phyloP scores from a whole-genome alignment of 768 basidiomycete species.

The Panus rudis region DNA sequence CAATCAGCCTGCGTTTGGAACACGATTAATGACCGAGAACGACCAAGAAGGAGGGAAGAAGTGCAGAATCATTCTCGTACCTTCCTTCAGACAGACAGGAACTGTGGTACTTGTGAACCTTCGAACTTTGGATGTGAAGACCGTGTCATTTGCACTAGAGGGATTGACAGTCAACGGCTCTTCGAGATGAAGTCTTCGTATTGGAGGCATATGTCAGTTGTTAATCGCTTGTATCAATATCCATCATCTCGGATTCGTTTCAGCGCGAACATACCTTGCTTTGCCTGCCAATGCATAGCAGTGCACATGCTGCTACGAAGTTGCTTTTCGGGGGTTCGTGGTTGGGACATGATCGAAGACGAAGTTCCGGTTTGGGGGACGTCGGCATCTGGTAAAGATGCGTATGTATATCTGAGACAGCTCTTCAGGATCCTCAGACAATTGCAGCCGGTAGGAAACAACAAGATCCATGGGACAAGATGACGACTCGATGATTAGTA shows the following conservation, averaged over 20 bases:
- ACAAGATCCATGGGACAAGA: too few relatives aligned
- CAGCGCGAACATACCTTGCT: too few relatives aligned
- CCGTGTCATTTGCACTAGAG: constrained; percentile 46
- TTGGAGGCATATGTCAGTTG: neutral
- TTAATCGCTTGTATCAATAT: neutral
- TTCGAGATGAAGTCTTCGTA: neutral
- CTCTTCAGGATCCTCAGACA: too few relatives aligned
- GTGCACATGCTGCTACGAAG: too few relatives aligned
- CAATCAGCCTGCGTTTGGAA: constrained; percentile 79
- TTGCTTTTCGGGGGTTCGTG: too few relatives aligned
- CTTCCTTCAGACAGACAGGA: constrained; percentile 75
- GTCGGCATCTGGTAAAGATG: too few relatives aligned
- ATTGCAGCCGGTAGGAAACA: too few relatives aligned
- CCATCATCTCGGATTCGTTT: neutral
- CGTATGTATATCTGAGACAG: too few relatives aligned
- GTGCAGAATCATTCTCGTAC: constrained; percentile 76
- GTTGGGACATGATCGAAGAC: too few relatives aligned
- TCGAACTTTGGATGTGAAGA: constrained; percentile 63
- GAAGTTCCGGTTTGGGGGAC: too few relatives aligned
- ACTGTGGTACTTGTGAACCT: constrained; percentile 75
- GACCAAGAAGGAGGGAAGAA: constrained; percentile 22
- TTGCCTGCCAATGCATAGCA: too few relatives aligned
- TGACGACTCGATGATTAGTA: too few relatives aligned
- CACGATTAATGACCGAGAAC: constrained; percentile 50
- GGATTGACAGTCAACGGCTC: constrained; percentile 23